Evolutionary conservation across 2,329 filamentous ascomycete genomes (phyloP), one percentile per base, ranked within the genome.

Genomic region (Pseudocercospora fuligena): DNA sequence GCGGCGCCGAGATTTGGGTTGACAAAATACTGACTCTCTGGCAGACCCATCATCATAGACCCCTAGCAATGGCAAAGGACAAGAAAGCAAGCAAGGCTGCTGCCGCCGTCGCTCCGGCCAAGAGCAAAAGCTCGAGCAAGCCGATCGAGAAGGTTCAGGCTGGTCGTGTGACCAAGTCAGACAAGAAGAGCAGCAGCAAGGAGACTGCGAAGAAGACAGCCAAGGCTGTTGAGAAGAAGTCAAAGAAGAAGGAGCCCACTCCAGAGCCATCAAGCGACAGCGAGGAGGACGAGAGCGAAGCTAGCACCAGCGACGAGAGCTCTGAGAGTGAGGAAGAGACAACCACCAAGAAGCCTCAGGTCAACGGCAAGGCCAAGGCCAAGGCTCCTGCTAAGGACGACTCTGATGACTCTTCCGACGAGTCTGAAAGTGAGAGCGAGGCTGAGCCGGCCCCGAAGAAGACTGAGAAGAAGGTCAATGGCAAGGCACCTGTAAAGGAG

Each of bases 91-190:
- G 65, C 73, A 78, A 78, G 76, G 67, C 68, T 57, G 72, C 67
- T 33, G 74, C 74, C 29, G 72, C 72, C 59, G 70, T 71, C 51
- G 67, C 70, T 29, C 69, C 72, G 67, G 69, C 67, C 65, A 76
- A 75, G 70, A 70, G 69, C 62, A 71, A 63, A 68, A 71, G 62
- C 60, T 51, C 64, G 40, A 68, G 67, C 80, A 66, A 70, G 65
- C 63, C 67, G 46, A 66, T 68, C 31, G 67, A 90, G 79, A 86
- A 85, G 71, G 81, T 88, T 76, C 89, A 88, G 85, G 85, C 85
- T 73, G 88, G 84, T 72, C 86, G 87, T 71, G 84, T 92, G 75
- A 87, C 86, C 82, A 93, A 93, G 85, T 78, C 88, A 61, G 83
- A 88, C 77, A 90, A 88, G 85, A 82, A 84, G 67, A 76, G 81